These are phyloP conservation scores for Backusella parvicylindrica DNA, from an alignment of 192 early-diverging fungal species.

Conservation along the genomic window DNA sequence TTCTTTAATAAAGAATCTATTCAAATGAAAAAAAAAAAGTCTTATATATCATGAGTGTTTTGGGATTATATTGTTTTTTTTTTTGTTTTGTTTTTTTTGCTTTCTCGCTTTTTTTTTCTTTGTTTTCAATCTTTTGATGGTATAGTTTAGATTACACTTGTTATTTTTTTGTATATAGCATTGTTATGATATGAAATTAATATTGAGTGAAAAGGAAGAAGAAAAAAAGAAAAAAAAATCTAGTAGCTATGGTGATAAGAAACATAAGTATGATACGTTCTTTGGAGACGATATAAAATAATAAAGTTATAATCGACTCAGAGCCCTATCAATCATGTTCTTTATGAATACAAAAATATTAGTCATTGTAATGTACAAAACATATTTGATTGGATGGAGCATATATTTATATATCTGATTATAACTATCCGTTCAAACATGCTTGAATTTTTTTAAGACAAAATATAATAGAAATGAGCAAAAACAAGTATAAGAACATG, in stretches of 20 bases:
- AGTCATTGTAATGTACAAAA: neutral
- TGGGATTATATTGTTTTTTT: neutral
- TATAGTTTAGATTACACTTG: neutral
- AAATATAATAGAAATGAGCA: neutral
- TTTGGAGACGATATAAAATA: neutral
- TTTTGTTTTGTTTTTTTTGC: neutral
- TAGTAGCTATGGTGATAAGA: neutral
- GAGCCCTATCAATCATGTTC: neutral
- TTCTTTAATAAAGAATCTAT: slow-evolving; percentile 6
- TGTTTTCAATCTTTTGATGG: neutral
- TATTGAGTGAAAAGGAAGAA: neutral
- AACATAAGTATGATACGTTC: neutral
- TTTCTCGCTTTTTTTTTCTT: neutral
- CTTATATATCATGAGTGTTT: neutral
- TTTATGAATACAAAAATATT: neutral
- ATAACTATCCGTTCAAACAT: neutral
- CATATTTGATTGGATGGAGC: neutral
- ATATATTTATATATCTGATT: neutral
- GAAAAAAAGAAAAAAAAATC: neutral
- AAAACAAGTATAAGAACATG: neutral
- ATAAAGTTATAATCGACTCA: neutral
- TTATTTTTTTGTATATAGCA: neutral
- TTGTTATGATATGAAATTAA: neutral
- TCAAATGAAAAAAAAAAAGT: neutral
- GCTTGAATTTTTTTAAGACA: neutral